Base-by-base conservation (phyloP, 768 basidiomycete species). In the Suillus variegatus region DNA sequence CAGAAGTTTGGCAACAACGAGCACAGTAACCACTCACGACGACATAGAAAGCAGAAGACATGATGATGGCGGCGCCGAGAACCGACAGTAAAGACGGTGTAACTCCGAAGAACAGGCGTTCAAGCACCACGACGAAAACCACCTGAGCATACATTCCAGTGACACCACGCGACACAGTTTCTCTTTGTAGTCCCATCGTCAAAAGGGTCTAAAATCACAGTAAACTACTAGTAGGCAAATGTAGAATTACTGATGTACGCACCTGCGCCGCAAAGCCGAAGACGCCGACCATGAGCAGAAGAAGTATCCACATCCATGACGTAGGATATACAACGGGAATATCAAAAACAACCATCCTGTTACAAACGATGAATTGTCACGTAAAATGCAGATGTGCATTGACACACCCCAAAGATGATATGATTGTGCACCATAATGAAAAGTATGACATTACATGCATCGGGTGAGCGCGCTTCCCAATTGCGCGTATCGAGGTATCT, bases 381-480 rank as follows among this genome's bases (percentile, higher is more conserved):
- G 16, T 43, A 43, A 60, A 60, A 60, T 2, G 46, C 25, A 35
- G n/a, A 3, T 10, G 13, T 60, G 6, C 3, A 22, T 28, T 7
- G 25, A 12, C 58, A 20, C 14, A 51, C 58, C 38, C 57, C n/a
- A n/a, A 14, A 14, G 52, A 62, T 51, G 51, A 28, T 14, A 70
- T 64, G 13, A 73, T 55, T 12, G 88, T 82, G 63, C 85, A 88
- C 67, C 85, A 80, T 8, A 82, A 74, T 1, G 89, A 86, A 74
- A 90, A 94, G 62, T 85, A 92, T 1, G 83, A 76, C 69, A 94
- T 81, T 4, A 85, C 80, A 72, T 96, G 94, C 64, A 94, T 74
- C 1, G 93, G 81, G 69, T 91, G 89, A 1, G 93, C 93, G 3
- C 89, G 82, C 64, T 84, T 88, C 0, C 94, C 93, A 46, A 95